Base-by-base conservation (phyloP, 106 monocot species). In the Chionographis japonica region DNA sequence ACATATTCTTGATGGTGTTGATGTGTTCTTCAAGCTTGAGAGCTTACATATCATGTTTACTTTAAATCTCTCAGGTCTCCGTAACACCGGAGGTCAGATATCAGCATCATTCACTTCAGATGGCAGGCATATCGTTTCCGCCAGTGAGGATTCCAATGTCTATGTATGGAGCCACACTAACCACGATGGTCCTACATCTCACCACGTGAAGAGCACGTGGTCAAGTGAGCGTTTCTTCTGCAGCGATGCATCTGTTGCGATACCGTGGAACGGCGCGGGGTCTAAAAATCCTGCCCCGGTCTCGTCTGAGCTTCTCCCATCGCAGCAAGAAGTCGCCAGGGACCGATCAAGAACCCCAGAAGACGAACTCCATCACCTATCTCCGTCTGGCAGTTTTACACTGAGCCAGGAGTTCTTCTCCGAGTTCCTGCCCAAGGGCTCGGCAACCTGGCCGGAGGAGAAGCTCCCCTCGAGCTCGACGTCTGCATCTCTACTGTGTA, bases 361-460 rank as follows among this genome's bases (percentile, higher is more conserved):
- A 9, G 11, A 8, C 39, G 52, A 37, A 15, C 19, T 37, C 6
- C 39, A 18, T 39, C 15, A 3, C 15, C 56, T 36, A 9, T 16
- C 39, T 12, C 52, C 70, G 38, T 58, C 77, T 4, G 68, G 71
- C 49, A 68, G 78, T 59, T 82, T 84, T 62, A 78, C 77, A 8
- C 69, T 86, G 59, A 83, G 53, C 70, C 81, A 71, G 7, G 82
- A 80, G n/a, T 64, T 73, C 39, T 78, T 87, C 66, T 74, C 65
- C 11, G 82, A 84, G 54, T 50, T 38, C 17, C 66, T 72, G 11
- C 74, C 75, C 6, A 85, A 66, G 68, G 79, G 87, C 18, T 72
- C 88, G 2, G 88, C 87, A 39, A 98, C 97, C 2, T 98, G 92
- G 92, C 97, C 97, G 8, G 97, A 92, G 63, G 97, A 98, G 67